Evolutionary conservation across 805 yeast species (phyloP).

Genomic region (Naumovozyma dairenensis): DNA sequence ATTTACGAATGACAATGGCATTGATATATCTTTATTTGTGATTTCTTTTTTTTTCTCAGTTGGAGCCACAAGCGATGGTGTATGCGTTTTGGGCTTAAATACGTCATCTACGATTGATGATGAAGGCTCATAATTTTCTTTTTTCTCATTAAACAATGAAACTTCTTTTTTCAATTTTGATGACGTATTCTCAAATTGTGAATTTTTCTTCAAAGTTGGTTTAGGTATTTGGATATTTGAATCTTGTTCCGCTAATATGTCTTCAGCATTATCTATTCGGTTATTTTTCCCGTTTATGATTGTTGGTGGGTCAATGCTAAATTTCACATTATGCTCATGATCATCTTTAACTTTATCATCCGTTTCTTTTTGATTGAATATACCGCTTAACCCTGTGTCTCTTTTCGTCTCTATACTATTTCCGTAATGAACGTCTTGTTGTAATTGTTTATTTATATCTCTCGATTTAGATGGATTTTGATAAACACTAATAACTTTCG

Average conservation of each 20-base stretch:
- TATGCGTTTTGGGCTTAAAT: no score
- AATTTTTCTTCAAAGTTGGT: no score
- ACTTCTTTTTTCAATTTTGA: no score
- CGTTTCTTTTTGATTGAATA: conserved; percentile 12
- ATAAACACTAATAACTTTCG: conserved; percentile 26
- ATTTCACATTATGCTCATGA: conserved; percentile 20
- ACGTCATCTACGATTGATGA: no score
- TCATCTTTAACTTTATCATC: conserved; percentile 3
- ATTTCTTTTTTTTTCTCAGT: no score
- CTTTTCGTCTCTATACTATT: conserved; percentile 4
- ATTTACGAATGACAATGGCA: conserved; percentile 1
- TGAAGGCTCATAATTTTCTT: not conserved
- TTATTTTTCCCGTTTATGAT: conserved; percentile 12
- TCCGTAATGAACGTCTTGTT: conserved; percentile 5
- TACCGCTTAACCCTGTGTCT: conserved; percentile 21
- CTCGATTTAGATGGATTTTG: conserved; percentile 8
- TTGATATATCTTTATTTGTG: not conserved
- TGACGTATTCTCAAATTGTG: no score
- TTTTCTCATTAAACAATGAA: conserved; percentile 1
- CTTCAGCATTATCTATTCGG: not conserved
- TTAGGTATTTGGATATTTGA: no score
- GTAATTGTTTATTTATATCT: conserved; percentile 6
- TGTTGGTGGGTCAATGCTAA: conserved; percentile 20
- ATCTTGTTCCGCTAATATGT: conserved; percentile 1
- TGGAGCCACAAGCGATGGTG: no score